Evolutionary conservation across 768 basidiomycete genomes (phyloP).

Genomic region (Sistotremastrum niveocremeum): DNA sequence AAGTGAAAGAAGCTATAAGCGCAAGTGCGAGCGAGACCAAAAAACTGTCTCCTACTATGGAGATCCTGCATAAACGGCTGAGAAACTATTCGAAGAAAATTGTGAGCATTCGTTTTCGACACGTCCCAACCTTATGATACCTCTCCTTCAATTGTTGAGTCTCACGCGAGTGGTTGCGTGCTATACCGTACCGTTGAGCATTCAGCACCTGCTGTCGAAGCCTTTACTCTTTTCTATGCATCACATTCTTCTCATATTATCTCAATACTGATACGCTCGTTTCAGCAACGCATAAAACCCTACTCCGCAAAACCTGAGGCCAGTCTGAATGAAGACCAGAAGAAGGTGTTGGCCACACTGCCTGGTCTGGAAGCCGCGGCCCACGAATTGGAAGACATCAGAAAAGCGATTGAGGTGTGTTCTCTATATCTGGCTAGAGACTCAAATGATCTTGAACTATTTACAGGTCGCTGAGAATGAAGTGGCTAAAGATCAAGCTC

Average conservation of each 20-base stretch:
- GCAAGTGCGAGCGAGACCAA: constrained; percentile 29
- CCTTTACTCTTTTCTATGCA: not conserved
- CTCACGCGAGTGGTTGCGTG: not conserved
- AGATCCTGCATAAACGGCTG: constrained; percentile 67
- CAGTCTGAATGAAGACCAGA: constrained; percentile 84
- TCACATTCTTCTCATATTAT: not conserved
- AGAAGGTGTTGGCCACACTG: constrained; percentile 54
- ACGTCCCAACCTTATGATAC: no score
- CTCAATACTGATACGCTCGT: not conserved
- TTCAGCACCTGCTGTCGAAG: not conserved
- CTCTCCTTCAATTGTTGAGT: not conserved
- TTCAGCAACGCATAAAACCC: constrained; percentile 54
- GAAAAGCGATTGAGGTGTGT: constrained; percentile 71
- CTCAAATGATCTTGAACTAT: not conserved
- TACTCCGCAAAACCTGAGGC: constrained; percentile 57
- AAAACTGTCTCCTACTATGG: constrained; percentile 42
- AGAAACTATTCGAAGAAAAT: constrained; percentile 76
- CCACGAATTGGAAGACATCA: constrained; percentile 75
- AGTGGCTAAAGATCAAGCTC: constrained; percentile 37
- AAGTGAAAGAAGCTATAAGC: constrained; percentile 22
- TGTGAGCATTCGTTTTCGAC: constrained; percentile 29
- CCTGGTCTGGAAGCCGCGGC: constrained; percentile 63
- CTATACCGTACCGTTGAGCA: not conserved
- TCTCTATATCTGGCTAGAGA: constrained; percentile 1
- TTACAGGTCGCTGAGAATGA: constrained; percentile 52